Evolutionary conservation across 2,329 filamentous ascomycete species (phyloP).

Genomic region (Xylariales sp.): DNA sequence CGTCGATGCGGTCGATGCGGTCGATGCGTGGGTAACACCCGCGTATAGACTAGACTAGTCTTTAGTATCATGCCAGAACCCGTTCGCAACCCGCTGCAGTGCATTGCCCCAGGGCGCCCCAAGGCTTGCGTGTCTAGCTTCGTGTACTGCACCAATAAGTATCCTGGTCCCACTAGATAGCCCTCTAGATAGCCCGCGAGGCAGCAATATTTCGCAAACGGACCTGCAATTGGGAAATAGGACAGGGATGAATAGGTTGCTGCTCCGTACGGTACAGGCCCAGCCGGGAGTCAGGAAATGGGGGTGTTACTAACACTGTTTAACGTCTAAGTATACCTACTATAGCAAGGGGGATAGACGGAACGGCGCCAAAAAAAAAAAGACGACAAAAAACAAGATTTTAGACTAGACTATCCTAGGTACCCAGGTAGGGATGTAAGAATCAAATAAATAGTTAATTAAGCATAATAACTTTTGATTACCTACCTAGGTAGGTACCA

Average conservation of each 20-base stretch:
- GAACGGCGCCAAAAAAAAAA: too few relatives aligned
- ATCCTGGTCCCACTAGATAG: not conserved
- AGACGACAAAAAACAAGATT: too few relatives aligned
- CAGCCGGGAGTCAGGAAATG: not conserved
- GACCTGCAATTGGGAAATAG: conserved; percentile 2
- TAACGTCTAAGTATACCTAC: too few relatives aligned
- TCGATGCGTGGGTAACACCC: conserved; percentile 45
- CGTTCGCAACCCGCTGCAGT: conserved; percentile 1
- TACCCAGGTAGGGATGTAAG: too few relatives aligned
- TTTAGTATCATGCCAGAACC: not conserved
- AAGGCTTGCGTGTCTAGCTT: conserved; percentile 43
- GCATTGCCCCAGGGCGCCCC: conserved; percentile 36
- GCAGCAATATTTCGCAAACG: conserved; percentile 38
- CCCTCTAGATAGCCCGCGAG: conserved; percentile 17
- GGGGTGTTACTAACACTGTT: too few relatives aligned
- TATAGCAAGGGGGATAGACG: too few relatives aligned
- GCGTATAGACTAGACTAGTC: not conserved
- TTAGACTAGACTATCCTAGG: too few relatives aligned
- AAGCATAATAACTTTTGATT: too few relatives aligned
- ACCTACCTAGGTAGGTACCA: too few relatives aligned
- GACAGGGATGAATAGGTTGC: not conserved
- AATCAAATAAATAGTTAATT: too few relatives aligned
- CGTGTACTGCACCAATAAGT: not conserved
- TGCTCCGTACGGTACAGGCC: conserved; percentile 4
- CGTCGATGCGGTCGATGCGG: not conserved